Base-by-base conservation (phyloP, 768 basidiomycete genomes). In the Pholiota molesta region DNA sequence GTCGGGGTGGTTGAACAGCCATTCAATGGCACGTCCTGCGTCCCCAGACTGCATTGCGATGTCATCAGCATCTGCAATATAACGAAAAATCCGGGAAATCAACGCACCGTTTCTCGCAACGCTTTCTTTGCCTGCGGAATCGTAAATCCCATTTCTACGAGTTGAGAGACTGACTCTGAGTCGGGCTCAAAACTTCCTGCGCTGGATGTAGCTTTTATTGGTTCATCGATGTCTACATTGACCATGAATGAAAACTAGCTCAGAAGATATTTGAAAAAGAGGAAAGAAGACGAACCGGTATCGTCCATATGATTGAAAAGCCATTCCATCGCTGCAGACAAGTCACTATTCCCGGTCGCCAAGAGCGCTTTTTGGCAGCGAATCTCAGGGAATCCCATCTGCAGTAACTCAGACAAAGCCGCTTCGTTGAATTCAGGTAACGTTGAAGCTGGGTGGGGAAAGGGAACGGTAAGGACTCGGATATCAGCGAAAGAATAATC, bases 271-370 rank as follows among this genome's bases (percentile, higher is more conserved):
- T 23, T n/a, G 17, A 17, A 37, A 33, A 31, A 9, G 31, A 31
- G 26, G 26, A 26, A 26, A 26, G 26, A 51, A 58, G 19, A 65
- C 79, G 8, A 49, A 93, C 95, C 93, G 13, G 94, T 81, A 74
- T 99, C 97, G 0, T 98, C 96, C 92, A 96, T 93, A 73, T 98
- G 97, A 47, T 74, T 81, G 70, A 99, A 97, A 44, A 99, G 74
- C 97, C 97, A 99, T 61, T 94, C 89, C 95, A 97, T 97, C 0
- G 97, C 97, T 0, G 79, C 83, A 63, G 95, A 92, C 0, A 90
- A 77, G 61, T 88, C 86, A 16, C 74, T 77, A 66, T 89, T 88
- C 0, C 94, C 94, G 0, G 95, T 99, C 0, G 94, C 95, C 10
- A 97, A 79, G 5, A 99, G 73, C 0, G 96, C 97, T 66, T 94